phyloP scores from a whole-genome alignment of 2,329 filamentous ascomycete species.

The Peltaster fructicola region DNA sequence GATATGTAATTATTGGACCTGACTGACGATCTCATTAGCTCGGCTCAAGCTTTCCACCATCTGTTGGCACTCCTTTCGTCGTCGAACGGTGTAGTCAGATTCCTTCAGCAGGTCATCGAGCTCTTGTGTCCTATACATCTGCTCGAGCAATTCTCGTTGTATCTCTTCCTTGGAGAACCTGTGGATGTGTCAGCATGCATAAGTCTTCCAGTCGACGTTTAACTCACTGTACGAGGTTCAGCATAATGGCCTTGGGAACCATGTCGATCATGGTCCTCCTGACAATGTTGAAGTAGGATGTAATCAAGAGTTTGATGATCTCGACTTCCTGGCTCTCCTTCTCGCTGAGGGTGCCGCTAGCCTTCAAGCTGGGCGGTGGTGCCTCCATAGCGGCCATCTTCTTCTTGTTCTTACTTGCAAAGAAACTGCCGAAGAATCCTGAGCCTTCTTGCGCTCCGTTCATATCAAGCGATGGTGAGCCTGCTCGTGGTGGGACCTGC shows the following conservation, averaged over 20 bases:
- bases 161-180: conserved; percentile 96
- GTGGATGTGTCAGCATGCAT: conserved; percentile 2
- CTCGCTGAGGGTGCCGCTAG: conserved; percentile 81
- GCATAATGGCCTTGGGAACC: conserved; percentile 98
- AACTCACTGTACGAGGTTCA: conserved; percentile 82
- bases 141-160: conserved; percentile 90
- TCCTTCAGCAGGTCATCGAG: conserved; percentile 93
- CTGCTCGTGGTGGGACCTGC: conserved; percentile 49
- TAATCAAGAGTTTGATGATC: conserved; percentile 94
- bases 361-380: conserved; percentile 81
- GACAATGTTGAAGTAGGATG: conserved; percentile 95
- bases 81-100: conserved; percentile 86
- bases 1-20: conserved; percentile 40
- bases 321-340: conserved; percentile 92
- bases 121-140: conserved; percentile 86
- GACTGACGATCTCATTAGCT: conserved; percentile 90
- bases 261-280: conserved; percentile 98
- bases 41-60: conserved; percentile 90
- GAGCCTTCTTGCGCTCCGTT: conserved; percentile 33
- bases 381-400: conserved; percentile 99
- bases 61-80: conserved; percentile 95
- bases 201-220: conserved; percentile 5
- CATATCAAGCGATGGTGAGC: conserved; percentile 55
- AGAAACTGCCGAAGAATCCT: conserved; percentile 97
- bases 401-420: conserved; percentile 99